Evolutionary conservation across 345 rosid genomes (phyloP).

Genomic region (Camelina sativa): DNA sequence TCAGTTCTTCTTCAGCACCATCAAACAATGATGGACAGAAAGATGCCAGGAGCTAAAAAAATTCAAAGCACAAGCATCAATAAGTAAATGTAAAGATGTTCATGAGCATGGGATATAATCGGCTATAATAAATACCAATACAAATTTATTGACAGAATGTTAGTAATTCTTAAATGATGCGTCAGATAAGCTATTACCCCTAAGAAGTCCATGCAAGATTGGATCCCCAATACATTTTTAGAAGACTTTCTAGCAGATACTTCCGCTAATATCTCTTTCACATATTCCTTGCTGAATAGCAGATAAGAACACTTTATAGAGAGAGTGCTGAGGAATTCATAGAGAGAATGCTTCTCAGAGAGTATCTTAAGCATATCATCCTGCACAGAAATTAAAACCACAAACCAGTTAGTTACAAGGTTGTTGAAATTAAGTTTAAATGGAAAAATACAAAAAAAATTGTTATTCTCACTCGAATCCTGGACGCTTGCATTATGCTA

Average conservation of each 20-base stretch:
- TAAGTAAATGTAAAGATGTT: constrained; percentile 17
- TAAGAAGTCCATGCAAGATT: constrained; percentile 84
- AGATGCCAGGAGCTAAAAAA: constrained; percentile 79
- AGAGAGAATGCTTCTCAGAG: constrained; percentile 82
- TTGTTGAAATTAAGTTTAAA: constrained; percentile 1
- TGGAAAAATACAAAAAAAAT: constrained; percentile 14
- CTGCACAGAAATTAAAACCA: constrained; percentile 54
- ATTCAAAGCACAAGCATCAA: constrained; percentile 18
- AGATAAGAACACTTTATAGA: constrained; percentile 88
- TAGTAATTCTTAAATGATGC: constrained; percentile 21
- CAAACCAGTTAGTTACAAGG: constrained; percentile 27
- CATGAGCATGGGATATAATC: constrained; percentile 10
- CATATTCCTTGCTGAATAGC: constrained; percentile 88
- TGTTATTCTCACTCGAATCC: constrained; percentile 62
- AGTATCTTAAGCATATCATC: constrained; percentile 90
- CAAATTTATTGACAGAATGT: constrained; percentile 1
- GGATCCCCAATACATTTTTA: constrained; percentile 53
- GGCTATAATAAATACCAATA: constrained; percentile 18
- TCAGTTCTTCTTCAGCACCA: constrained; percentile 84
- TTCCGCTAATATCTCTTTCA: constrained; percentile 76
- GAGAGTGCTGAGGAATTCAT: constrained; percentile 80
- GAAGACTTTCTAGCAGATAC: constrained; percentile 64
- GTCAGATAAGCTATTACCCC: constrained; percentile 67
- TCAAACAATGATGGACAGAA: constrained; percentile 77
- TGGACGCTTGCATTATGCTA: constrained; percentile 61